A percentile compares a stretch with the other conserved stretches of the same genome.
These are phyloP conservation scores for Saccharomycopsis babjevae DNA, from an alignment of 805 yeast species.

Conservation along the genomic window DNA sequence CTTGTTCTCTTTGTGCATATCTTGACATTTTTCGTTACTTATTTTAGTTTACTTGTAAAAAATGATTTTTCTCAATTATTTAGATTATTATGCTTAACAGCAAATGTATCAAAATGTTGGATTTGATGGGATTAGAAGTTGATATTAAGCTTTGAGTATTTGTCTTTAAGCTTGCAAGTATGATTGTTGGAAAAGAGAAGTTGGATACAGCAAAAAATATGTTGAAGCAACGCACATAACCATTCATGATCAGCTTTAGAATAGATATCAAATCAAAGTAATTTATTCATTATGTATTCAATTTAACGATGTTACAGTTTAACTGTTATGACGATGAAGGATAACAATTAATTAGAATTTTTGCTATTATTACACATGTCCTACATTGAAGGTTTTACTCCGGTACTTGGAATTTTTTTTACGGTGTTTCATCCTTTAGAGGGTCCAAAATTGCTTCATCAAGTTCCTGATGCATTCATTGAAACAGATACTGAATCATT, in stretches of 20 bases:
- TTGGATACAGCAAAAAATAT: too few relatives aligned
- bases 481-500: background rate
- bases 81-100: background rate
- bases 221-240: background rate
- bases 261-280: background rate
- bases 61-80: background rate
- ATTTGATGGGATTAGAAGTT: background rate
- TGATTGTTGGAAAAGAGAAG: background rate
- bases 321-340: too few relatives aligned
- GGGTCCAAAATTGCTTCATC: slow-evolving; percentile 85
- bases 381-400: slow-evolving; percentile 54
- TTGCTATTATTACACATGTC: slow-evolving; percentile 6
- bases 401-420: slow-evolving; percentile 81
- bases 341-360: too few relatives aligned
- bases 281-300: too few relatives aligned
- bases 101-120: background rate
- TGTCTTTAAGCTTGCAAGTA: background rate
- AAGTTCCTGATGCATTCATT: slow-evolving; percentile 54
- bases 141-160: background rate
- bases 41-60: background rate
- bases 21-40: slow-evolving; percentile 20
- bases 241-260: background rate
- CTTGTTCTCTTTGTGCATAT: slow-evolving; percentile 25
- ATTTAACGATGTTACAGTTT: too few relatives aligned
- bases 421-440: slow-evolving; percentile 92